Conservation (phyloP, 2,329 filamentous ascomycete genomes). For the Tolypocladium ovalisporum region DNA sequence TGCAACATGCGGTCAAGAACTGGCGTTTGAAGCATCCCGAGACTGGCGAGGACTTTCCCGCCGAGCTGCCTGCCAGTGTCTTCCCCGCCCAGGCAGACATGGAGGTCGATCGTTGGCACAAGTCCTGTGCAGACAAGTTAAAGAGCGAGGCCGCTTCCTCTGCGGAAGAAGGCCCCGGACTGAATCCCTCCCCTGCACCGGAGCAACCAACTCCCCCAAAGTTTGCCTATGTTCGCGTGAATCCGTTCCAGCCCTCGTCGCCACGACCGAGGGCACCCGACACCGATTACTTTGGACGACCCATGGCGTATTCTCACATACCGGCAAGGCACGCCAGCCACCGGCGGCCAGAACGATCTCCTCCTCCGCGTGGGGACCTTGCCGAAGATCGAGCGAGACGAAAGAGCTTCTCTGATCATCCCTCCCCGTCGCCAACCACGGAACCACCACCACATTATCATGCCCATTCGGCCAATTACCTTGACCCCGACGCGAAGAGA, state of each 20-base stretch:
- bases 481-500: constrained; percentile 22
- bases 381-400: constrained; percentile 31
- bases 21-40: constrained; percentile 68
- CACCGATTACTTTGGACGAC: constrained; percentile 20
- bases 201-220: constrained; percentile 19
- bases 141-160: constrained; percentile 42
- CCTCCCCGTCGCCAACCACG: constrained; percentile 24
- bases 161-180: constrained; percentile 4
- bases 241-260: constrained; percentile 15
- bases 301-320: constrained; percentile 28
- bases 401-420: constrained; percentile 41
- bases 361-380: constrained; percentile 24
- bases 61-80: constrained; percentile 45
- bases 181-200: constrained; percentile 12
- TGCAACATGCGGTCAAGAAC: constrained; percentile 68
- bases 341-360: constrained; percentile 20
- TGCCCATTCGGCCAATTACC: constrained; percentile 17
- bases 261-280: constrained; percentile 18
- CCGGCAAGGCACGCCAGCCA: constrained; percentile 23
- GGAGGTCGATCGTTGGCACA: constrained; percentile 81
- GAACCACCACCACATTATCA: constrained; percentile 14
- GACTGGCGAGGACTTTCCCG: constrained; percentile 58
- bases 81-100: constrained; percentile 65
- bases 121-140: constrained; percentile 60
- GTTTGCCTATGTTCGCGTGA: constrained; percentile 25